Base-by-base conservation (phyloP, 768 basidiomycete species). In the Pholiota conissans region DNA sequence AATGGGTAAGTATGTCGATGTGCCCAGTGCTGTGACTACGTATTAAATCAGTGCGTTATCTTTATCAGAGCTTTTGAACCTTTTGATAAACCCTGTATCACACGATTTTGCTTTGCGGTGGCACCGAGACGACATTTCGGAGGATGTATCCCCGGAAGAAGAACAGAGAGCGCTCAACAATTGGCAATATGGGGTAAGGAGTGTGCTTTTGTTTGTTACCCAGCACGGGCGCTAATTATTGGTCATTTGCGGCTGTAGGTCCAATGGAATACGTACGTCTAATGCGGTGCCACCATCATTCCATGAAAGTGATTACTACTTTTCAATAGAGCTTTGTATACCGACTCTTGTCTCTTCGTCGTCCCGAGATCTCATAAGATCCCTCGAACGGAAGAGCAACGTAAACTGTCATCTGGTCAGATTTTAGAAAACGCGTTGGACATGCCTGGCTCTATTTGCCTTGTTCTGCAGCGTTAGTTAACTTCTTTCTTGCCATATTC, bases 221-320 rank as follows among this genome's bases (percentile, higher is more conserved):
- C 29, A 37, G 35, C 22, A 52, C 14, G 24, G 10, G 34, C 22
- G 50, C 35, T 52, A 16, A 49, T 26, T 9, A 16, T 26, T 54
- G 29, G 13, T 24, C 20, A 35, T 35, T 34, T 1, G 30, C 28
- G 45, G 11, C 11, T 6, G 3, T 50, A 91, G 87, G 79, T 90
- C 0, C 89, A 93, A 72, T 92, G 89, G 89, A 92, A 91, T 64
- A 85, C 88, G 89, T 89, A 74, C 53, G 84, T 73, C 6, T 34
- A n/a, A n/a, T n/a, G n/a, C n/a, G n/a, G n/a, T n/a, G n/a, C n/a
- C n/a, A n/a, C n/a, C n/a, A n/a, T n/a, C n/a, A n/a, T n/a, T n/a
- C n/a, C n/a, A n/a, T n/a, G n/a, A n/a, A n/a, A n/a, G n/a, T n/a
- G n/a, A n/a, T n/a, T n/a, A n/a, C n/a, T n/a, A n/a, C n/a, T n/a